Conservation (phyloP, 495 filamentous ascomycete genomes). For the Friedmanniomyces endolithicus region DNA sequence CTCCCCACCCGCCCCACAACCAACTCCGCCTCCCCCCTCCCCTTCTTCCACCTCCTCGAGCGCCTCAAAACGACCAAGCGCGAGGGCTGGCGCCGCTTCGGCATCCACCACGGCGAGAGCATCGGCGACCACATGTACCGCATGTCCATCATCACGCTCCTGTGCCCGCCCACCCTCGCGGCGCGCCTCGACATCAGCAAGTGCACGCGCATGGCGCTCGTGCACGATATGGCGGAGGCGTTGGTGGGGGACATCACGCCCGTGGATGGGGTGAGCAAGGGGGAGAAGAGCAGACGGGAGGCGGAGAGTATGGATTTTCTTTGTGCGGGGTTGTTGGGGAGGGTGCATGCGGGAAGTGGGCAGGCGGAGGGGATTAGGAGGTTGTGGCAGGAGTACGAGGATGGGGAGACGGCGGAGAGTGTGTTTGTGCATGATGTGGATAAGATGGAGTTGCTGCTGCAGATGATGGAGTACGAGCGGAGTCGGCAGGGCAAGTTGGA, state of each 20-base stretch:
- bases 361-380: conserved; percentile 55
- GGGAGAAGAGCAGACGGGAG: conserved; percentile 80
- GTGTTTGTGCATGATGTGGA: conserved; percentile 92
- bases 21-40: conserved; percentile 59
- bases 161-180: conserved; percentile 68
- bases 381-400: conserved; percentile 91
- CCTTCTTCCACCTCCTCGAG: conserved; percentile 88
- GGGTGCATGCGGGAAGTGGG: conserved; percentile 50
- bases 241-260: conserved; percentile 95
- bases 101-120: conserved; percentile 60
- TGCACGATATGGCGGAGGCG: conserved; percentile 95
- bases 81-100: conserved; percentile 88
- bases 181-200: conserved; percentile 58
- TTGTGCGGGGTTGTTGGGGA: conserved; percentile 54
- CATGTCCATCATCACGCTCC: conserved; percentile 92
- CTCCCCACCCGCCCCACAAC: conserved; percentile 42
- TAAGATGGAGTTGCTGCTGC: conserved; percentile 84
- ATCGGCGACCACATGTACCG: conserved; percentile 99
- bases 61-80: conserved; percentile 89
- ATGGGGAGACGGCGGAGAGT: conserved; percentile 65
- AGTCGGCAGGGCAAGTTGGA: conserved; percentile 49
- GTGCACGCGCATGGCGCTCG: conserved; percentile 84
- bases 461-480: conserved; percentile 96
- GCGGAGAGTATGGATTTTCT: conserved; percentile 83
- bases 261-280: conserved; percentile 55